Conservation (phyloP, 169 alveolate species). For the Eimeria sp. region DNA sequence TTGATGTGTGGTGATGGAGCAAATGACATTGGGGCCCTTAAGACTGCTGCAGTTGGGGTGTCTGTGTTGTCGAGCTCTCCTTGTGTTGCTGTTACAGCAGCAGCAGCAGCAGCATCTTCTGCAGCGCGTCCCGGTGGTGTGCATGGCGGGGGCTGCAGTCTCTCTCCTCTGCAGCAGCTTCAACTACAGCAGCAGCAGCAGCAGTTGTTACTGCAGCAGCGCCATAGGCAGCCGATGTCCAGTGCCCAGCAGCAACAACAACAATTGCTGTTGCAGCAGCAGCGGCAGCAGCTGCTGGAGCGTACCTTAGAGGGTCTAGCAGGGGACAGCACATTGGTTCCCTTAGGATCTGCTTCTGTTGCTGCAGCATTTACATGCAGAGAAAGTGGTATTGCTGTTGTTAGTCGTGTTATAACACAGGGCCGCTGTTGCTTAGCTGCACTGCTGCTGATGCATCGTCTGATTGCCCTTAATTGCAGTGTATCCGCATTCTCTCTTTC, state of each 20-base stretch:
- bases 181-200: not conserved
- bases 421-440: slow-evolving; percentile 98
- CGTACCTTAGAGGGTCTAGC: slow-evolving; percentile 87
- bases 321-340: slow-evolving; percentile 90
- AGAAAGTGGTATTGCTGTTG: slow-evolving; percentile 95
- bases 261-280: not conserved
- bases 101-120: slow-evolving; percentile 1
- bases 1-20: slow-evolving; percentile 99
- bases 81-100: slow-evolving; percentile 13
- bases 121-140: not conserved
- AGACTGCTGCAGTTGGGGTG: slow-evolving; percentile 98
- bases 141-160: too few relatives aligned
- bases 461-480: slow-evolving; percentile 97
- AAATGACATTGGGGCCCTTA: slow-evolving; percentile 99
- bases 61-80: slow-evolving; percentile 92
- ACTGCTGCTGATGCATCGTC: slow-evolving; percentile 98
- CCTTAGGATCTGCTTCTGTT: slow-evolving; percentile 98
- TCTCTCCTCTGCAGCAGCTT: not conserved
- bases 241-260: too few relatives aligned
- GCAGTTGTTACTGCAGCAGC: too few relatives aligned
- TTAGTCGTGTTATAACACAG: slow-evolving; percentile 85
- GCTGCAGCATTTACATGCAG: slow-evolving; percentile 99
- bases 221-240: too few relatives aligned
- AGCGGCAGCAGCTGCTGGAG: slow-evolving; percentile 31
- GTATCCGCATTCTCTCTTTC: slow-evolving; percentile 97